These are phyloP conservation scores for Globisporangium echinulatum DNA, from an alignment of 352 stramenopile genomes.

Conservation along the genomic window DNA sequence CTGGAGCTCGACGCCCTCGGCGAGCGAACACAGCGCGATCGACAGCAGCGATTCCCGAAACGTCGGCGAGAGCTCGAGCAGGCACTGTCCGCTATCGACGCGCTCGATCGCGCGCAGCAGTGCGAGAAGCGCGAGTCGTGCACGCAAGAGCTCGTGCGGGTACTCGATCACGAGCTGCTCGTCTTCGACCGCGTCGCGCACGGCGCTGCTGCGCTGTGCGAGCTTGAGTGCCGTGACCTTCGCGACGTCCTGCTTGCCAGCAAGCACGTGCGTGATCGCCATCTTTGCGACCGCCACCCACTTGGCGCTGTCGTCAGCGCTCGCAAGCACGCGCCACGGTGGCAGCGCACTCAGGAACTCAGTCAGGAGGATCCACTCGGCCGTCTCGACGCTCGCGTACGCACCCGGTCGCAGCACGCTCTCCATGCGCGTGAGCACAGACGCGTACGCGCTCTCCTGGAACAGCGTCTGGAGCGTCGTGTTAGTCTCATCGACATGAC, in stretches of 20 bases:
- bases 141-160: constrained; percentile 27
- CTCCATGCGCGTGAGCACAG: constrained; percentile 24
- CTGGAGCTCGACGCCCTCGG: constrained; percentile 48
- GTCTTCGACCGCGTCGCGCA: constrained; percentile 30
- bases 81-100: constrained; percentile 25
- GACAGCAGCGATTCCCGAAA: constrained; percentile 66
- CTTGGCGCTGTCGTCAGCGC: constrained; percentile 26
- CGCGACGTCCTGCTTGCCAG: constrained; percentile 50
- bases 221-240: constrained; percentile 41
- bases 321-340: constrained; percentile 15
- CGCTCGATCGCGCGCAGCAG: constrained; percentile 37
- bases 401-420: constrained; percentile 25
- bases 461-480: constrained; percentile 17
- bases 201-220: constrained; percentile 35
- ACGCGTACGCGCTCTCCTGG: constrained; percentile 19
- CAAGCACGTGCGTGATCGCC: constrained; percentile 48
- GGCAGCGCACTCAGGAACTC: constrained; percentile 34
- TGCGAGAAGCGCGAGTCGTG: constrained; percentile 37
- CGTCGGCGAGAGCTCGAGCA: constrained; percentile 42
- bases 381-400: constrained; percentile 25
- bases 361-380: constrained; percentile 30
- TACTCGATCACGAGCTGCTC: constrained; percentile 37
- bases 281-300: constrained; percentile 48
- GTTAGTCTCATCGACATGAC: constrained; percentile 2
- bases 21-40: constrained; percentile 42